These are phyloP conservation scores for Arthrobotrys sinensis DNA, from an alignment of 2,329 filamentous ascomycete genomes.

Conservation along the genomic window DNA sequence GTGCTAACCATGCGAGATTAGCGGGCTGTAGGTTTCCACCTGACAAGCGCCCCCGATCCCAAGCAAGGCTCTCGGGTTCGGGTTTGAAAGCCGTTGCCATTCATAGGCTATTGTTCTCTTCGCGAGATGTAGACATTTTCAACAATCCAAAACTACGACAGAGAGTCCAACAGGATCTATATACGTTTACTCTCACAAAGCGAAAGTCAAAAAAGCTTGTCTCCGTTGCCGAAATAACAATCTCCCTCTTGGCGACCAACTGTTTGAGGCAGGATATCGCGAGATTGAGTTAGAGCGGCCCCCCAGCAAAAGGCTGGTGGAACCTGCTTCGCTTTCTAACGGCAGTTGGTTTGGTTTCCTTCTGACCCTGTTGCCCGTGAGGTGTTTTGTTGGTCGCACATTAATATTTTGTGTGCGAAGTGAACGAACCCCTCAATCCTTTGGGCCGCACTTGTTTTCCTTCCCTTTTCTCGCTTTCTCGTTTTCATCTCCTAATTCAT, in stretches of 20 bases:
- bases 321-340: slow-evolving; percentile 33
- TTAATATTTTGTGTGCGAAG: slow-evolving; percentile 29
- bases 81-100: slow-evolving; percentile 4
- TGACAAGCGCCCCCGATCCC: slow-evolving; percentile 11
- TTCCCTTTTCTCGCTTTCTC: slow-evolving; percentile 8
- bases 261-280: slow-evolving; percentile 56
- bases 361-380: slow-evolving; percentile 6
- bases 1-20: slow-evolving; percentile 23
- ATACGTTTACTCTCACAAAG: neutral
- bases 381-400: slow-evolving; percentile 23
- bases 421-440: slow-evolving; percentile 37
- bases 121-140: neutral
- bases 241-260: slow-evolving; percentile 34
- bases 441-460: slow-evolving; percentile 17
- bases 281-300: slow-evolving; percentile 43
- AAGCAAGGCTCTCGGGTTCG: neutral
- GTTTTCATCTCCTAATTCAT: slow-evolving; percentile 23
- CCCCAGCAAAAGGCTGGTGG: slow-evolving; percentile 1
- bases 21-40: slow-evolving; percentile 22
- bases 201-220: slow-evolving; percentile 38
- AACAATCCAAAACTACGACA: neutral
- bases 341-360: slow-evolving; percentile 29
- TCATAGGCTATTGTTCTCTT: neutral
- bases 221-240: slow-evolving; percentile 29
- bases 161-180: neutral